Percentiles rank a stretch among this genome's conserved stretches.
These are phyloP conservation scores for Aspergillus flavus DNA, from an alignment of 2,329 filamentous ascomycete species.

Conservation along the genomic window DNA sequence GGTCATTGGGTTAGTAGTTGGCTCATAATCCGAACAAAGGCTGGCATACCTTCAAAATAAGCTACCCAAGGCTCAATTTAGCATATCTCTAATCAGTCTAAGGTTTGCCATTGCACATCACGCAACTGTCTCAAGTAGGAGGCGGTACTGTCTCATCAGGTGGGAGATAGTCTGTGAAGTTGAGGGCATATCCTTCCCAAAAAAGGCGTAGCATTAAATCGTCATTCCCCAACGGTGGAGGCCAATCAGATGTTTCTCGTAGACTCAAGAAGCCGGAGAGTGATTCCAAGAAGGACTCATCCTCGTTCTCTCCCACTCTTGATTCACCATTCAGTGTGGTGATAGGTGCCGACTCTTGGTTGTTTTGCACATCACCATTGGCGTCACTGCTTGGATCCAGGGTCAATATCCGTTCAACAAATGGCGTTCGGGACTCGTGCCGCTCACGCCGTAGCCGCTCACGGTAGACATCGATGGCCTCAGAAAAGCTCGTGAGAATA, in stretches of 20 bases:
- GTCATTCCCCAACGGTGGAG: neutral
- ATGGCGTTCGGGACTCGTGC: neutral
- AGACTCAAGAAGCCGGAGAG: neutral
- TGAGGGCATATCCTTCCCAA: conserved; percentile 3
- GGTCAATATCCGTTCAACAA: neutral
- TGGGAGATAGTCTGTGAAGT: neutral
- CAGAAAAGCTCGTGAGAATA: conserved; percentile 4
- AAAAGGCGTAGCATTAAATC: neutral
- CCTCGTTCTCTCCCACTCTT: neutral
- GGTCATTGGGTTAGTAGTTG: too few relatives aligned
- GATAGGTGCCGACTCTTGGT: neutral
- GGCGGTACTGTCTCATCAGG: neutral
- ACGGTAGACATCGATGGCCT: conserved; percentile 2
- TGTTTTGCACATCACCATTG: neutral
- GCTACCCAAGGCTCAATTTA: neutral
- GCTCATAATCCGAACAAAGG: too few relatives aligned
- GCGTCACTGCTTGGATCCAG: neutral
- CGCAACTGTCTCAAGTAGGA: neutral
- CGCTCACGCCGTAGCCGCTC: neutral
- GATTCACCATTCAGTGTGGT: neutral
- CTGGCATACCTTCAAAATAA: too few relatives aligned
- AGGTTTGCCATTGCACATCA: neutral
- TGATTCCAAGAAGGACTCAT: neutral
- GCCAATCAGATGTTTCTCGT: conserved; percentile 1
- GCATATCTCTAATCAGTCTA: neutral